Evolutionary conservation across 441 rosid genomes (phyloP), one percentile per base, ranked within the genome.

Genomic region (Rhodomyrtus psidioides): DNA sequence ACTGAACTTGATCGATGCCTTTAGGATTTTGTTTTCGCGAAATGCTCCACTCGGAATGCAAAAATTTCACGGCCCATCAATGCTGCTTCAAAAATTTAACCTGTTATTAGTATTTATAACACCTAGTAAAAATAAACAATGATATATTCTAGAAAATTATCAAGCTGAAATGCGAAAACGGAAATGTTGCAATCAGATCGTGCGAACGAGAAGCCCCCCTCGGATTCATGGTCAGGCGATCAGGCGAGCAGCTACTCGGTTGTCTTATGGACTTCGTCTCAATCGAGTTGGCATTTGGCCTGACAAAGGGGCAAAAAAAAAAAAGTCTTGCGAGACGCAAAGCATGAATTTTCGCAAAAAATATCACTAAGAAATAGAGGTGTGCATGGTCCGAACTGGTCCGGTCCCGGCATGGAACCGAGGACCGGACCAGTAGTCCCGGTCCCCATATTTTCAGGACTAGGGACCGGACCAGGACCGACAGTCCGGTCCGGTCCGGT

Each of bases 311-410:
- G n/a, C n/a, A n/a, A 88, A 85, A 70, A 70, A 89, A 49, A 13
- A 88, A 88, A 89, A 87, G 49, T 82, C 91, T 83, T 81, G 21
- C 87, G 84, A 90, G 91, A 86, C 91, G 87, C 89, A 87, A 85
- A 90, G 92, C 88, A 88, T 83, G 55, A 84, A 87, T 55, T 87
- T 88, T 51, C 84, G 81, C 82, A 86, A 83, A 34, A 42, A n/a
- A n/a, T n/a, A n/a, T n/a, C n/a, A n/a, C n/a, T n/a, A n/a, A n/a
- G n/a, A n/a, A n/a, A n/a, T n/a, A n/a, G n/a, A n/a, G n/a, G n/a
- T n/a, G n/a, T n/a, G n/a, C n/a, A n/a, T n/a, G n/a, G n/a, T n/a
- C n/a, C n/a, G n/a, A n/a, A n/a, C n/a, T n/a, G n/a, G n/a, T n/a
- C n/a, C n/a, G n/a, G n/a, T n/a, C n/a, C n/a, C n/a, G n/a, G n/a